Conservation (phyloP, 1,284 basidiomycete genomes). For the Inonotus hispidus region DNA sequence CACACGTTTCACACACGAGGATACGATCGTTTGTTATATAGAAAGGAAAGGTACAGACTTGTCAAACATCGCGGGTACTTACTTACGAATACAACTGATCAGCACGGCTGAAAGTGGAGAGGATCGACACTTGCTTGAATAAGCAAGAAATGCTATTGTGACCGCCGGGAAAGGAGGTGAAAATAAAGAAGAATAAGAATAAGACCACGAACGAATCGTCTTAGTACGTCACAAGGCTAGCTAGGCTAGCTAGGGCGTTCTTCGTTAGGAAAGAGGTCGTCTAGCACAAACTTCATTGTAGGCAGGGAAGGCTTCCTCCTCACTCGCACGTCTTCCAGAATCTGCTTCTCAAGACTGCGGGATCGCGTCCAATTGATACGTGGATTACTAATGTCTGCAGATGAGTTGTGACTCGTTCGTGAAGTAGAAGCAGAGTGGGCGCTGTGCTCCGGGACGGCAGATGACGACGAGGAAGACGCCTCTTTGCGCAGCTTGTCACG, state of each 20-base stretch:
- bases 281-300: constrained; percentile 4
- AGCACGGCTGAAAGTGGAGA: not conserved
- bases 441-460: not conserved
- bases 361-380: constrained; percentile 9
- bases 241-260: not conserved
- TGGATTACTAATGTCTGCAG: not conserved
- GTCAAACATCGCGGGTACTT: not conserved
- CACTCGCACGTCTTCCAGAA: constrained; percentile 6
- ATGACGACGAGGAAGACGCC: not conserved
- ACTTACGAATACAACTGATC: not conserved
- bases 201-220: not conserved
- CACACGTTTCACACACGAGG: not conserved
- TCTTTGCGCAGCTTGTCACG: not conserved
- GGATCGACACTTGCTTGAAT: not conserved
- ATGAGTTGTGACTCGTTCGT: not conserved
- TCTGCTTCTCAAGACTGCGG: constrained; percentile 7
- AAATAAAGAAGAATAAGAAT: constrained; percentile 2
- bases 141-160: not conserved
- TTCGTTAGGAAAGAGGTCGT: not conserved
- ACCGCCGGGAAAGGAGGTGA: not conserved
- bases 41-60: not conserved
- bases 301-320: constrained; percentile 14
- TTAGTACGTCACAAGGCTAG: not conserved
- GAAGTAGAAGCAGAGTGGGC: not conserved
- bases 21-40: no score